Evolutionary conservation across 306 rosid genomes (phyloP), one percentile per base, ranked within the genome.

Genomic region (Sechiopsis laciniata): DNA sequence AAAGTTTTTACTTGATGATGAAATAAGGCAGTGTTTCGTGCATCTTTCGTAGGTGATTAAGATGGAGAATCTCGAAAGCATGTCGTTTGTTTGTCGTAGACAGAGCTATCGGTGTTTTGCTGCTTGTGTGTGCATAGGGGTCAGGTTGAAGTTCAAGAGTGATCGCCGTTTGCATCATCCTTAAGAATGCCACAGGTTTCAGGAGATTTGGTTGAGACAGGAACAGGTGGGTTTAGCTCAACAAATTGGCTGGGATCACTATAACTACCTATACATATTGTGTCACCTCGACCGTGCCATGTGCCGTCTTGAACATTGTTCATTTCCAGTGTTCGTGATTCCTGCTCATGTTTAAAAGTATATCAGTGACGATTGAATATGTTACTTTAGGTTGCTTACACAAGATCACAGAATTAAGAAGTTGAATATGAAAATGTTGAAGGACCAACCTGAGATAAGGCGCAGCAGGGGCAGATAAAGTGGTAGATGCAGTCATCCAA

Each of bases 261-360:
- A 60, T 81, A 65, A 66, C 92, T 86, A 15, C 97, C 97, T 76
- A 94, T 74, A 78, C 83, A 91, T 71, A 89, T 55, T 1, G 90
- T 89, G 81, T 89, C 97, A 0, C 99, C 96, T 26, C 99, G 88
- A 55, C 99, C 99, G 12, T 88, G 99, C 99, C 99, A 95, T 57
- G 83, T 91, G 54, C 99, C 99, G 40, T 88, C 95, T 82, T 95
- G 97, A 74, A 95, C 95, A 26, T 95, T 95, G 82, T 95, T 95
- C 83, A 95, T 91, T 82, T 95, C 96, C 64, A 95, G 70, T 57
- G 99, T 95, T 88, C 99, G 88, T 15, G 97, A 88, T 69, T 95
- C 99, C 97, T 94, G 85, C 69, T 77, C 63, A 82, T 55, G 19
- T 50, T 35, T 57, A 52, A 65, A 72, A 71, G 46, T 64, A 75